phyloP scores from a whole-genome alignment of 139 green algal species.

The Zygnema circumcarinatum region DNA sequence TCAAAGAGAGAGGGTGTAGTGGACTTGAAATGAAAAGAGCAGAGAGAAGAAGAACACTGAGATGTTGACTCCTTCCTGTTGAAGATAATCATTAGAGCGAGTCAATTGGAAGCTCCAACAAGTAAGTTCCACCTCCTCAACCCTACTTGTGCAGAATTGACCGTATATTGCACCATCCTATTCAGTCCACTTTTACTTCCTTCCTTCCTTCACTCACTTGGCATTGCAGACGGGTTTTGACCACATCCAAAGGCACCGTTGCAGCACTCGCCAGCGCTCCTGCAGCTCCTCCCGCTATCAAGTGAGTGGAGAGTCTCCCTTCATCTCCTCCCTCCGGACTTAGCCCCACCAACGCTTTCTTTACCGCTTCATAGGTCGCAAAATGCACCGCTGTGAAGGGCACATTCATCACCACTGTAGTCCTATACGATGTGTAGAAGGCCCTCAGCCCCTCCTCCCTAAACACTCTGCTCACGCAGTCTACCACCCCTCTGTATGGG shows the following conservation, averaged over 20 bases:
- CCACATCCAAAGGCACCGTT: slow-evolving; percentile 89
- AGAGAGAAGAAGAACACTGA: too few species aligned
- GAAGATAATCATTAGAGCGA: too few species aligned
- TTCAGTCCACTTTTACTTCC: too few species aligned
- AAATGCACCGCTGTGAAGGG: slow-evolving; percentile 94
- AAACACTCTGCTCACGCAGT: slow-evolving; percentile 45
- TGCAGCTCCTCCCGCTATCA: slow-evolving; percentile 69
- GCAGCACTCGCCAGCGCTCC: slow-evolving; percentile 79
- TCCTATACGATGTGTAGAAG: slow-evolving; percentile 90
- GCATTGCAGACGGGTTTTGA: slow-evolving; percentile 89
- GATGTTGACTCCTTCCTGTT: too few species aligned
- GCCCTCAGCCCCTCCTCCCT: slow-evolving; percentile 77
- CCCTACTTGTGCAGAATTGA: too few species aligned
- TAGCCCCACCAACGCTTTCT: slow-evolving; percentile 72
- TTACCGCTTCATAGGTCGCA: slow-evolving; percentile 86
- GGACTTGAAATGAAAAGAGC: too few species aligned
- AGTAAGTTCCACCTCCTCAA: too few species aligned
- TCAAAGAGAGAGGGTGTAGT: too few species aligned
- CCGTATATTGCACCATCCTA: too few species aligned
- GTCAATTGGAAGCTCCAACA: too few species aligned
- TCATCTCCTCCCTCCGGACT: slow-evolving; percentile 47
- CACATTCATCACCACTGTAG: slow-evolving; percentile 95
- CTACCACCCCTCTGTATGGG: slow-evolving; percentile 50
- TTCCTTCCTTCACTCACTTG: too few species aligned
- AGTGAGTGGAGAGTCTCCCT: slow-evolving; percentile 50